Base-by-base conservation (phyloP, 495 filamentous ascomycete genomes). In the Penicillium malachiteum region DNA sequence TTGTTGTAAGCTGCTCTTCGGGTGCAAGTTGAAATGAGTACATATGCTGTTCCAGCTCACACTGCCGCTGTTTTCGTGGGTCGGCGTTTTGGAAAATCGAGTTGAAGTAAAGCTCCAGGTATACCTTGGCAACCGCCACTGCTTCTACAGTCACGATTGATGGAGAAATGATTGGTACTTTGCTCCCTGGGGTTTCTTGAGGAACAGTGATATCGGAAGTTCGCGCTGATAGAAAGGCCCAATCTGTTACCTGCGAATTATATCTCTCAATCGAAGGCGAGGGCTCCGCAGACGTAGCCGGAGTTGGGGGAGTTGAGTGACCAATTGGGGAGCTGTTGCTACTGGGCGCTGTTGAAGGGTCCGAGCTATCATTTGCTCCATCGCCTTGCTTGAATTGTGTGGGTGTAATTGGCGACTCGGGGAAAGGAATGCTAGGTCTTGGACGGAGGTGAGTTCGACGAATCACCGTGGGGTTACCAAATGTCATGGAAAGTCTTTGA, bases 41-140 rank as follows among this genome's bases (percentile, higher is more conserved):
- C 6, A 96, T 74, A 17, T 81, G 75, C 3, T 73, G 68, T 65
- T 96, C 89, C 11, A 96, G 72, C 37, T 87, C 78, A 42, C 79
- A 77, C 41, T 83, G 81, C 3, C 93, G 86, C 53, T 87, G 68
- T 8, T 81, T 82, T 2, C 92, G 84, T 56, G 86, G 71, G 39
- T 81, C 83, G 5, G 73, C 55, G 33, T 71, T 70, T 33, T 73
- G 69, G 39, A 87, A 79, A 11, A 90, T 70, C 7, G 81, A 70
- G 61, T 89, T 85, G 75, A 89, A 96, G 61, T 92, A 80, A 3
- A 85, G 90, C 63, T 97, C 93, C 21, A 97, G 81, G 58, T 83
- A 96, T 21, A 95, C 81, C 69, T 96, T 96, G 33, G 91, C 87
- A 8, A 88, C 86, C 0, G 90, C 82, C 7, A 85, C 81, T 40